Base-by-base conservation (phyloP, 495 filamentous ascomycete genomes). In the Penicillium turbatum region DNA sequence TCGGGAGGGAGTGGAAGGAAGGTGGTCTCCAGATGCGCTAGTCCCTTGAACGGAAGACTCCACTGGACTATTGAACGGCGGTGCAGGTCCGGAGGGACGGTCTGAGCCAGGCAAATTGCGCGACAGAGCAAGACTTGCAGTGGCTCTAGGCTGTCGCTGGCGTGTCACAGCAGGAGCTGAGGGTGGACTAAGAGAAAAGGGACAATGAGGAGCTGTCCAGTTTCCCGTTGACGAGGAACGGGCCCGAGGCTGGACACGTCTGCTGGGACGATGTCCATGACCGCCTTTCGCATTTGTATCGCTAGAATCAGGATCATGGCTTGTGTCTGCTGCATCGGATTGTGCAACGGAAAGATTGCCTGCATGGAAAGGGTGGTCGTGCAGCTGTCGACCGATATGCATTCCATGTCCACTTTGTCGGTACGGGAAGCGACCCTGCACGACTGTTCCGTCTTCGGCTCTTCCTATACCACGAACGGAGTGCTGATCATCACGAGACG, bases 371-470 rank as follows among this genome's bases (percentile, higher is more conserved):
- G 69, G 67, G 39, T 76, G 72, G 13, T 69, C 62, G 2, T 73
- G 56, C 30, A 72, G 41, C 30, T 55, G 48, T 24, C 63, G 62
- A 16, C 50, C 54, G 6, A 61, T 36, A 37, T 62, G 59, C 47
- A 60, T 60, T 1, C 70, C 70, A 62, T 76, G 71, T 0, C 68
- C 71, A 58, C 73, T 76, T 29, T 71, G 67, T 47, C 73, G 57
- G 49, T 63, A 55, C 0, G 67, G 70, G 31, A 76, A 74, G 16
- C 68, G 62, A 24, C 73, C 73, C 26, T 68, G 65, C 4, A 76
- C 66, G 9, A 61, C 47, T 4, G 71, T 74, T 12, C 70, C 71
- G 62, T 73, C 70, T 12, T 64, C 60, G 16, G 71, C 70, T 51
- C 72, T 59, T 21, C 67, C 58, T 54, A 67, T 70, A 11, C 57